Evolutionary conservation across 2,329 filamentous ascomycete species (phyloP).

Genomic region (Arachnopeziza araneosa): DNA sequence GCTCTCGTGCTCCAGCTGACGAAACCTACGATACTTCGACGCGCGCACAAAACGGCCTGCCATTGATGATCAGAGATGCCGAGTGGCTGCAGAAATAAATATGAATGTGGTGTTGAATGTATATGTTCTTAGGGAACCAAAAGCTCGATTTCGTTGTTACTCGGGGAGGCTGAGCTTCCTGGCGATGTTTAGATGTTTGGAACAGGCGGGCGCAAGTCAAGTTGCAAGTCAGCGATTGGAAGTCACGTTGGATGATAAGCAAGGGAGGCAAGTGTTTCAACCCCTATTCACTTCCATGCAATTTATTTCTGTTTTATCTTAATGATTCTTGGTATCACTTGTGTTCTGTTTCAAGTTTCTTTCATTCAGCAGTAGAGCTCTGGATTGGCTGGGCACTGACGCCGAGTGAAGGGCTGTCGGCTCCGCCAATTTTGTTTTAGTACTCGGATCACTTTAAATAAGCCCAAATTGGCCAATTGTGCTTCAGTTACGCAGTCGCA

Average conservation of each 20-base stretch:
- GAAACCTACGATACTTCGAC: slow-evolving; percentile 63
- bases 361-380: background rate
- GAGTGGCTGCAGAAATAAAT: background rate
- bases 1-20: slow-evolving; percentile 19
- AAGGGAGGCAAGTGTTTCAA: background rate
- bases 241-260: background rate
- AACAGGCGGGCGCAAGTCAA: background rate
- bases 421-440: background rate
- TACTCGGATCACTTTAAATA: background rate
- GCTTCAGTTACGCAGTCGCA: background rate
- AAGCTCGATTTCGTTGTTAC: background rate
- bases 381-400: background rate
- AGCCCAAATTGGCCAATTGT: background rate
- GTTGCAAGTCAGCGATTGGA: background rate
- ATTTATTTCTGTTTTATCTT: background rate
- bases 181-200: background rate
- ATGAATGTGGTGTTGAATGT: background rate
- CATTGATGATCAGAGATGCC: slow-evolving; percentile 38
- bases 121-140: background rate
- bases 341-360: background rate
- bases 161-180: background rate
- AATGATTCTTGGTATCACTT: background rate
- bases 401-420: background rate
- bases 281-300: background rate
- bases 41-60: slow-evolving; percentile 67